phyloP scores from a whole-genome alignment of 1,139 yeast genomes.

The Sugiyamaella sp. region DNA sequence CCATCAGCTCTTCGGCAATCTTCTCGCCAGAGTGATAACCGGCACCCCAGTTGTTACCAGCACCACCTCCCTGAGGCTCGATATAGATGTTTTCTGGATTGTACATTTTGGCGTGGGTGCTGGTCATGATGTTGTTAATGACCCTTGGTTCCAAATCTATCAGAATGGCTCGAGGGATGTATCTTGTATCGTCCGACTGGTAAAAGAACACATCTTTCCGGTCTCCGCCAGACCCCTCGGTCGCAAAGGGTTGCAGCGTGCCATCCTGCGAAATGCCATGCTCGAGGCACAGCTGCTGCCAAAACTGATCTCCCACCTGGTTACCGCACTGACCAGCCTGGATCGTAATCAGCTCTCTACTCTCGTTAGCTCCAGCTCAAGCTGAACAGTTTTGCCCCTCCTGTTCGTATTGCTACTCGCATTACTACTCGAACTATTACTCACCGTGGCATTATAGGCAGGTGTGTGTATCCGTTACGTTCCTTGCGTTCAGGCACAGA shows the following conservation, averaged over 20 bases:
- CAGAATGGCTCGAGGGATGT: conserved; percentile 84
- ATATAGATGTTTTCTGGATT: conserved; percentile 83
- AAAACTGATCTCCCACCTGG: conserved; percentile 90
- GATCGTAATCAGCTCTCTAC: conserved; percentile 59
- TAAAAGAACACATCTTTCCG: conserved; percentile 85
- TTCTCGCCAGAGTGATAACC: conserved; percentile 80
- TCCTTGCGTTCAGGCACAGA: neutral
- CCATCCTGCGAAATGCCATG: conserved; percentile 88
- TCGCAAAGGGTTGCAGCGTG: conserved; percentile 43
- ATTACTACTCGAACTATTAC: neutral
- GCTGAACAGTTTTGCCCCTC: no score
- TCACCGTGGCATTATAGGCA: conserved; percentile 19
- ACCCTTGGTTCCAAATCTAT: conserved; percentile 93
- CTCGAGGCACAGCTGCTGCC: conserved; percentile 87
- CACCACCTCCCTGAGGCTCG: conserved; percentile 73
- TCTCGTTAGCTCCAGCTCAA: conserved; percentile 2
- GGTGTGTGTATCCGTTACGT: no score
- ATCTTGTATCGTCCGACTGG: conserved; percentile 70
- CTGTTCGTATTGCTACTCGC: neutral
- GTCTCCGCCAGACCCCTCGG: conserved; percentile 53
- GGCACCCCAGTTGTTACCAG: conserved; percentile 94
- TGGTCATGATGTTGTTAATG: conserved; percentile 61
- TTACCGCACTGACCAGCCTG: conserved; percentile 94
- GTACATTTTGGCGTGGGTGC: conserved; percentile 63
- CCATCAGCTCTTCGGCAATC: conserved; percentile 70